phyloP scores from a whole-genome alignment of 164 flowering plant species.

The Aristolochia contorta region DNA sequence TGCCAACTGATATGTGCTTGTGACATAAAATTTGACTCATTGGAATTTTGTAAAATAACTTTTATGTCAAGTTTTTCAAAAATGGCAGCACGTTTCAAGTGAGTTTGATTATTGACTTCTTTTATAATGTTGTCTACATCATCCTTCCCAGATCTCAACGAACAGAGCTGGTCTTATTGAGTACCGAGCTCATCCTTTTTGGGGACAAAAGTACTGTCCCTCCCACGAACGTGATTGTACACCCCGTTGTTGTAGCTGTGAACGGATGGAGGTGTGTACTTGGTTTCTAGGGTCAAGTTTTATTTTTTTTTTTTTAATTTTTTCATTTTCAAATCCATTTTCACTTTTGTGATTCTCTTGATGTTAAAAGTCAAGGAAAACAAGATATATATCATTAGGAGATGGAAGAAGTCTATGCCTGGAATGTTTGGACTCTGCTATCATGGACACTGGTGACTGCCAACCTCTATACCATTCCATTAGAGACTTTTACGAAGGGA shows the following conservation, averaged over 20 bases:
- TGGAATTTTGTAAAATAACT: too few species aligned
- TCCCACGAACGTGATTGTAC: conserved; percentile 82
- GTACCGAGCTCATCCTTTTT: conserved; percentile 90
- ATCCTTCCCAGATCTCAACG: conserved; percentile 66
- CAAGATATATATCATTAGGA: conserved; percentile 55
- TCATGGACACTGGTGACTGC: conserved; percentile 92
- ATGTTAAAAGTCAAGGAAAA: conserved; percentile 48
- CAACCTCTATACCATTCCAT: conserved; percentile 87
- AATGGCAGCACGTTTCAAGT: too few species aligned
- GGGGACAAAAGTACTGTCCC: conserved; percentile 94
- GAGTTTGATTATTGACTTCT: too few species aligned
- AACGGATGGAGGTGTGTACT: conserved; percentile 75
- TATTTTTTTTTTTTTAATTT: not conserved
- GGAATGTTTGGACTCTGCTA: conserved; percentile 92
- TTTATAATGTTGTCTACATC: not conserved
- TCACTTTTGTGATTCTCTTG: too few species aligned
- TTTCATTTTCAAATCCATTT: too few species aligned
- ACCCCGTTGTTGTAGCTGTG: conserved; percentile 92
- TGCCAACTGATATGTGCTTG: too few species aligned
- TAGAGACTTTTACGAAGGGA: conserved; percentile 83
- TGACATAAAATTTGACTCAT: too few species aligned
- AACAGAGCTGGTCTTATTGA: conserved; percentile 87
- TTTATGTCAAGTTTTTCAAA: too few species aligned
- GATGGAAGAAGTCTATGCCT: conserved; percentile 85
- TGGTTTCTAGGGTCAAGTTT: not conserved